phyloP scores from a whole-genome alignment of 2,329 filamentous ascomycete species.

The Xylaria sp. region DNA sequence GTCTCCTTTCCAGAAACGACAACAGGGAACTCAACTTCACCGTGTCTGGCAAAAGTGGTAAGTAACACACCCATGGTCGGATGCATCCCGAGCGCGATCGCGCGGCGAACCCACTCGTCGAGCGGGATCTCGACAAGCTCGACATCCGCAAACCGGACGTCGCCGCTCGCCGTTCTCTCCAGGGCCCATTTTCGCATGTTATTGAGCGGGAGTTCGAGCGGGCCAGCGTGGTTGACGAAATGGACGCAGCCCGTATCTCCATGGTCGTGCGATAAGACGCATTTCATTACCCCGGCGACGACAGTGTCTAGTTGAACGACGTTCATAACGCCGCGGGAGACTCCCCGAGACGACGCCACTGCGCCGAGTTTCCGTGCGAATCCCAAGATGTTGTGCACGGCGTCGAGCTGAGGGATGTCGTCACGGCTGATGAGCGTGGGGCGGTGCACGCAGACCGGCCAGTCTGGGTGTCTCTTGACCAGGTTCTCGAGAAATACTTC shows the following conservation, averaged over 20 bases:
- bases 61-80: constrained; percentile 35
- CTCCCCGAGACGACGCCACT: neutral
- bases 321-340: neutral
- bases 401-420: constrained; percentile 7
- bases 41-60: constrained; percentile 3
- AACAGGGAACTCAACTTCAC: constrained; percentile 8
- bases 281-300: constrained; percentile 24
- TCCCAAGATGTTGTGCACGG: neutral
- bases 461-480: constrained; percentile 21
- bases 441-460: constrained; percentile 50
- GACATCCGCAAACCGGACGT: neutral
- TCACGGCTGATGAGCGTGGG: constrained; percentile 33
- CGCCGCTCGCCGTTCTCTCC: neutral
- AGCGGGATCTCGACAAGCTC: neutral
- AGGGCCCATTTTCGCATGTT: neutral
- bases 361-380: constrained; percentile 9
- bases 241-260: constrained; percentile 1
- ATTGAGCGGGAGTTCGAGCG: neutral
- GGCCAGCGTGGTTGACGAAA: constrained; percentile 2
- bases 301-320: neutral
- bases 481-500: constrained; percentile 53
- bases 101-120: constrained; percentile 3
- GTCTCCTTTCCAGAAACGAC: neutral
- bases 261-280: constrained; percentile 7
- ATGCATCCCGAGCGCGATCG: constrained; percentile 34